These are phyloP conservation scores for Inosperma sp. DNA, from an alignment of 768 basidiomycete species.

Conservation along the genomic window DNA sequence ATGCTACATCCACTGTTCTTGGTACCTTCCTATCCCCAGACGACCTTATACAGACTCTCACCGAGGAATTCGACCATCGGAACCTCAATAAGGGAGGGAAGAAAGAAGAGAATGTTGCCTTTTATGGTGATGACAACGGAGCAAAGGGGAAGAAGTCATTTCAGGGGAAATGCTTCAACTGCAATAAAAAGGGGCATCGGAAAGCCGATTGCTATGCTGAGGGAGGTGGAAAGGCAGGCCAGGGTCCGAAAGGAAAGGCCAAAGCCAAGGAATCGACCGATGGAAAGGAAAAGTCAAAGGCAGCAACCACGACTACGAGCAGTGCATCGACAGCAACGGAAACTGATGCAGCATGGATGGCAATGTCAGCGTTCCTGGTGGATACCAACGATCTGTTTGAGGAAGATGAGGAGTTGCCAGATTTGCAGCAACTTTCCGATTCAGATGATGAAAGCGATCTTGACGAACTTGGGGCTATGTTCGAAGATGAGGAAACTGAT, in stretches of 20 bases:
- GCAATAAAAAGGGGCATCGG: conserved; percentile 1
- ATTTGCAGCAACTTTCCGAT: too few species aligned
- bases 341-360: conserved; percentile 6
- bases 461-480: not conserved
- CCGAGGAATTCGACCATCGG: conserved; percentile 26
- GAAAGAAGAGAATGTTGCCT: conserved; percentile 22
- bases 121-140: conserved; percentile 11
- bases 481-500: not conserved
- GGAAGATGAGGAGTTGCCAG: too few species aligned
- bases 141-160: conserved; percentile 9
- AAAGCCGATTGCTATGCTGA: conserved; percentile 4
- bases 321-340: conserved; percentile 8
- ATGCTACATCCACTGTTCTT: conserved; percentile 19
- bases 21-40: conserved; percentile 20
- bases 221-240: conserved; percentile 36
- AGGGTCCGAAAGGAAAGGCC: conserved; percentile 20
- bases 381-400: too few species aligned
- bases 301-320: conserved; percentile 8
- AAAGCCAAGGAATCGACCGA: conserved; percentile 19
- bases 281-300: conserved; percentile 25
- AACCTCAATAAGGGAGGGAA: conserved; percentile 17
- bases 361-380: not conserved
- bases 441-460: too few species aligned
- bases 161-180: conserved; percentile 3
- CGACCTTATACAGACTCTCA: conserved; percentile 20